Base-by-base conservation (phyloP, 306 rosid genomes). In the Corylus avellana region DNA sequence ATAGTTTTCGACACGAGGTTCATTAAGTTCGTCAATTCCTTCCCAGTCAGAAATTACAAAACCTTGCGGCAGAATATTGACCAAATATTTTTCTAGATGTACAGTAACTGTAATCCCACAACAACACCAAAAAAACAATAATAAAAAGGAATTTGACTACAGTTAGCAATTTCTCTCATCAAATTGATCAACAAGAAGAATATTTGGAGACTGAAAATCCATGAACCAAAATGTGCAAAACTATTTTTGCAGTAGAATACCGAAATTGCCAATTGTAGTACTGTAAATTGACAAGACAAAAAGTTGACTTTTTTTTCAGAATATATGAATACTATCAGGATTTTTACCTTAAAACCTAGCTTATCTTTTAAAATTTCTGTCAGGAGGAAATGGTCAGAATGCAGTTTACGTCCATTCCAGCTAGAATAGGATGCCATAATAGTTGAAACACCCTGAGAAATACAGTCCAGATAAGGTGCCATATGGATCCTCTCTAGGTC, bases 391-490 rank as follows among this genome's bases (percentile, higher is more conserved):
- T 4, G 92, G 62, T 94, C 81, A 8, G 79, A 88, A 83, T 92
- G 97, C 59, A 94, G 82, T 79, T 82, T 66, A 58, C 85, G 62
- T 72, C 91, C 97, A 61, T 92, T 94, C 97, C 97, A 94, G 85
- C 95, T 87, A 61, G 97, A 87, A 85, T 90, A 91, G 18, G 97
- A 89, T 70, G 93, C 95, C 98, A 94, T 94, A 77, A 92, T 57
- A 78, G 97, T 91, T 75, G 90, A 92, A 90, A 94, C 91, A 39
- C 97, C 97, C 58, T 81, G 89, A 74, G 97, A 84, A 70, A 92
- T 88, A 85, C 97, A 92, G 88, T 94, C 97, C 77, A 87, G 69
- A 83, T 90, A 94, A 67, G 98, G 98, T 50, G 92, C 91, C 93
- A 92, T 85, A 79, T 92, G 97, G 70, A 90, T 86, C 85, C 86